Conservation (phyloP, 23 red algal genomes). For the Agarophyton chilense region DNA sequence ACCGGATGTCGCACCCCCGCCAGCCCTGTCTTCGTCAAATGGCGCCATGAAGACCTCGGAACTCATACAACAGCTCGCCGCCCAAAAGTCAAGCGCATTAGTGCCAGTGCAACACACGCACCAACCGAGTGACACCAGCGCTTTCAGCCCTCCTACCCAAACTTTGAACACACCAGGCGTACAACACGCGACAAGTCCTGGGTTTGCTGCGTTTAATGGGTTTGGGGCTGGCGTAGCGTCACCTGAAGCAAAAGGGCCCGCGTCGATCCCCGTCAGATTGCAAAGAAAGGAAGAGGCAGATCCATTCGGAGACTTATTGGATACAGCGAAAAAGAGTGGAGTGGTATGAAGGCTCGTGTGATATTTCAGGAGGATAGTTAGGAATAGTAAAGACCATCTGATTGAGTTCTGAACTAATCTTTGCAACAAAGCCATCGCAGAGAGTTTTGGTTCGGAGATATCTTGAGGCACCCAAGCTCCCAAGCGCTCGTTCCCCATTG, state of each 20-base stretch:
- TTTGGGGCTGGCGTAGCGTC: conserved; percentile 1
- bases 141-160: not conserved
- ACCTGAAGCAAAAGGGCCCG: not conserved
- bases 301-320: conserved; percentile 53
- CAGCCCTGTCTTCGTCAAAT: not conserved
- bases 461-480: too few relatives aligned
- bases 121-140: not conserved
- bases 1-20: conserved; percentile 11
- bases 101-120: not conserved
- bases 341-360: not conserved
- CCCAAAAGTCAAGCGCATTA: conserved; percentile 9
- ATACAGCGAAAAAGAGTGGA: conserved; percentile 44
- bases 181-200: not conserved
- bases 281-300: conserved; percentile 39
- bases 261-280: not conserved
- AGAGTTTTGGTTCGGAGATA: not conserved
- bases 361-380: not conserved
- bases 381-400: not conserved
- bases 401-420: not conserved
- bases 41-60: conserved; percentile 28
- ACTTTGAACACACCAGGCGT: not conserved
- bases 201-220: not conserved
- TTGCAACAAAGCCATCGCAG: not conserved
- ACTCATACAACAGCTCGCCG: conserved; percentile 16
- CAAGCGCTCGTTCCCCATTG: too few relatives aligned